Conservation (phyloP, 306 rosid species). For the Pterocarpus santalinus region DNA sequence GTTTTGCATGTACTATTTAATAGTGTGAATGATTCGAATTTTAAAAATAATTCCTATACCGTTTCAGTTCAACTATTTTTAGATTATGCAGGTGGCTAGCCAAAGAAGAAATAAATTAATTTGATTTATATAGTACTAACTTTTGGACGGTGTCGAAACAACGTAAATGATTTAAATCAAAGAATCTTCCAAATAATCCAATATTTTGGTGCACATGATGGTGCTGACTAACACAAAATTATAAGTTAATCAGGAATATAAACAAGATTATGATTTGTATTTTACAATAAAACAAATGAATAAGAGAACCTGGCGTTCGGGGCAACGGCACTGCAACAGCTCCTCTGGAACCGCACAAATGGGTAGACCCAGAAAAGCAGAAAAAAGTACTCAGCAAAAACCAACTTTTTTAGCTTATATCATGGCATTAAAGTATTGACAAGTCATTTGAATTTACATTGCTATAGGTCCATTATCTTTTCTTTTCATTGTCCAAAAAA, state of each 20-base stretch:
- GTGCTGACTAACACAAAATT: conserved; percentile 20
- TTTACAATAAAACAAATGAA: conserved; percentile 9
- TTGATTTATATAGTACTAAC: conserved; percentile 5
- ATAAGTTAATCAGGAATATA: conserved; percentile 14
- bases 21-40: neutral
- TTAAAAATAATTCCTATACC: neutral
- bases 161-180: conserved; percentile 15
- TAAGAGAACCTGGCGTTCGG: neutral
- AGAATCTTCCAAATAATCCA: conserved; percentile 40
- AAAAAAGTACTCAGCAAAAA: conserved; percentile 27
- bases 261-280: conserved; percentile 20
- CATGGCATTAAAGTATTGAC: conserved; percentile 2
- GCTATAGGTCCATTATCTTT: neutral
- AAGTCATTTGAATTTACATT: neutral
- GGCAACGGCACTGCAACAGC: conserved; percentile 1
- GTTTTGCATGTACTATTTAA: conserved; percentile 18
- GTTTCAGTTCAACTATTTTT: conserved; percentile 22
- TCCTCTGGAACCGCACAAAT: conserved; percentile 38
- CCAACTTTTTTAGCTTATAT: conserved; percentile 7
- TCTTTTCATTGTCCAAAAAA: no score
- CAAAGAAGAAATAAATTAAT: neutral
- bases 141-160: conserved; percentile 33
- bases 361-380: neutral
- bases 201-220: conserved; percentile 15
- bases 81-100: conserved; percentile 16